Evolutionary conservation across 805 yeast genomes (phyloP), one percentile per base, ranked within the genome.

Genomic region (Lipomyces spencermartinsiae): DNA sequence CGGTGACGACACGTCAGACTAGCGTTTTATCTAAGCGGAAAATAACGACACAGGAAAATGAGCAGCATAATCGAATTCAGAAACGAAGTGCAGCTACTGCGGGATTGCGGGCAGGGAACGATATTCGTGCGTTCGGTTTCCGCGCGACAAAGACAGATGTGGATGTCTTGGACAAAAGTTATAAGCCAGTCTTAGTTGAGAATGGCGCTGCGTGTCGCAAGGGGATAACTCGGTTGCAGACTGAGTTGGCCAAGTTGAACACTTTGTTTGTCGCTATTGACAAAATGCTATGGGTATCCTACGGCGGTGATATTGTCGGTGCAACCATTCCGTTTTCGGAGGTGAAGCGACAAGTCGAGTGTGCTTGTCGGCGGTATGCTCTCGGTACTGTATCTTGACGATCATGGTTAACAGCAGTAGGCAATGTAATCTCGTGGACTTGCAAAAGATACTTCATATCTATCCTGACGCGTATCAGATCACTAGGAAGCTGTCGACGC

Each of bases 381-480:
- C 49, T 43, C 10, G 7, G 3, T n/a, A 16, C 16, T 16, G 10
- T 9, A 8, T 54, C 37, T n/a, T 54, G n/a, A 55, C 14, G 16
- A 8, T 55, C 10, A 7, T 8, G 7, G n/a, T 22, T 55, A 31
- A 31, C 37, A 9, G 25, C 25, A 16, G 2, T 31, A 57, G 60
- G 31, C 43, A 39, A 22, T 39, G 31, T 25, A 22, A 57, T 34
- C 57, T 57, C 56, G 7, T 10, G 19, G 60, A 35, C 29, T 25
- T 57, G 29, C 60, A 57, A 33, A 57, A 57, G 34, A 57, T 57
- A 25, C 58, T 57, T 3, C 19, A 29, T 33, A n/a, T 57, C n/a
- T 57, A 35, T 57, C 60, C 60, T 22, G 34, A 57, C 19, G 37
- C 37, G 31, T 57, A 57, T 31, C 7, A 33, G 25, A 10, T 57